phyloP scores from a whole-genome alignment of 257 asterid genomes.

The Salvia miltiorrhiza region DNA sequence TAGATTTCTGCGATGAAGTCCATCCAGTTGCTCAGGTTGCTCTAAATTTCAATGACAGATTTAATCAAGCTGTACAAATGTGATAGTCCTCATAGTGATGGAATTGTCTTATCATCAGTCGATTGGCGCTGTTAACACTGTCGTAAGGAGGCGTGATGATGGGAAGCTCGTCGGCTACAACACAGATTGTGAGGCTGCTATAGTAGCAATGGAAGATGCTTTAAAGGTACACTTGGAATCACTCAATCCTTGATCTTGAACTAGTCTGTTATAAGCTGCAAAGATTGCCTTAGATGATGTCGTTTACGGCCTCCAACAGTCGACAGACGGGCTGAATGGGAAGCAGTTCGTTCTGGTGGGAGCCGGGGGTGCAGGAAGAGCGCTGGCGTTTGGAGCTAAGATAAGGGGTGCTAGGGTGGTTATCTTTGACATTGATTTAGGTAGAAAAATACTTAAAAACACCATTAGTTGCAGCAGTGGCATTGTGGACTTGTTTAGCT shows the following conservation, averaged over 20 bases:
- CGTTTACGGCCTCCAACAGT: constrained; percentile 17
- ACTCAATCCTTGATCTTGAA: background rate
- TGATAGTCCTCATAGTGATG: background rate
- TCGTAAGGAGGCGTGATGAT: constrained; percentile 46
- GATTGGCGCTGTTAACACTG: constrained; percentile 67
- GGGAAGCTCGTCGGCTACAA: constrained; percentile 69
- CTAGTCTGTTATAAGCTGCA: background rate
- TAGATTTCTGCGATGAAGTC: constrained; percentile 56
- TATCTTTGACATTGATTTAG: constrained; percentile 54
- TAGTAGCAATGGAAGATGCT: constrained; percentile 68
- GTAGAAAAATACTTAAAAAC: constrained; percentile 24
- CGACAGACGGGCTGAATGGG: constrained; percentile 28
- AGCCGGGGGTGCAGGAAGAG: constrained; percentile 83
- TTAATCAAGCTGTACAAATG: background rate
- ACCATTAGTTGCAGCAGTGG: too few species aligned
- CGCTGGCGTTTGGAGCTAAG: constrained; percentile 64
- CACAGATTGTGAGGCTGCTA: constrained; percentile 73
- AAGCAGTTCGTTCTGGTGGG: constrained; percentile 62
- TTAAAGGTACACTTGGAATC: constrained; percentile 35
- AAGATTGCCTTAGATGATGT: background rate
- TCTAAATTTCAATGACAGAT: too few species aligned
- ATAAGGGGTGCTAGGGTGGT: constrained; percentile 52
- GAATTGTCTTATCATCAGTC: constrained; percentile 30
- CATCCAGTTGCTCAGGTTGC: constrained; percentile 73
- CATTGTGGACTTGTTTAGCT: background rate